Base-by-base conservation (phyloP, 75 land plant genomes). In the Gnetum montanum region DNA sequence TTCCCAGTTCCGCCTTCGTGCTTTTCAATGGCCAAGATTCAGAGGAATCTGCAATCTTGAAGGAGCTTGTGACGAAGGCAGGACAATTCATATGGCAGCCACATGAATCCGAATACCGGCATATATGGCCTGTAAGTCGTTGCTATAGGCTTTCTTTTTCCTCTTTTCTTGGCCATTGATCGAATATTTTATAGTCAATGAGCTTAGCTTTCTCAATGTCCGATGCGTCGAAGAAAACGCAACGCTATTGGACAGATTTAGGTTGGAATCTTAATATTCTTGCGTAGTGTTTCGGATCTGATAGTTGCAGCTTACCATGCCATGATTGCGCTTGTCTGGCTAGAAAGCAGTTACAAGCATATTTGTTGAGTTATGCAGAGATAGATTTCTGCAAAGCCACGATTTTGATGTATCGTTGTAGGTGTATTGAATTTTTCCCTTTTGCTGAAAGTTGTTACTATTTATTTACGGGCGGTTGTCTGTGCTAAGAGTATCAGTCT, bases 51-150 rank as follows among this genome's bases (percentile, higher is more conserved):
- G 54, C 7, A 50, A 29, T n/a, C n/a, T n/a, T n/a, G n/a, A n/a
- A n/a, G n/a, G n/a, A 15, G 33, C 28, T 30, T 30, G 28, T 53
- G 36, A 4, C 5, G 34, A 53, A 18, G 34, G 24, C 4, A 7
- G 33, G 55, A 8, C 60, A 73, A 44, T 82, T 82, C 60, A 46
- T 78, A 7, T 82, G 74, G 80, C 74, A 64, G 31, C 24, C 66
- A 12, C 60, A 67, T 38, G 8, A 11, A 41, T 57, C 77, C 0
- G 69, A 65, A 4, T 82, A 82, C 52, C 61, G 67, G 3, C 85
- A 70, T 38, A 71, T 70, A 38, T 82, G 85, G 85, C 85, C 85
- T 41, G 85, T 82, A 60, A 67, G 63, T 33, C 16, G 16, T 18
- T 41, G 8, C 13, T 15, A 15, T 1, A 15, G 18, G 16, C 16